phyloP scores from a whole-genome alignment of 2,329 filamentous ascomycete genomes.

The Botrytis fragariae region DNA sequence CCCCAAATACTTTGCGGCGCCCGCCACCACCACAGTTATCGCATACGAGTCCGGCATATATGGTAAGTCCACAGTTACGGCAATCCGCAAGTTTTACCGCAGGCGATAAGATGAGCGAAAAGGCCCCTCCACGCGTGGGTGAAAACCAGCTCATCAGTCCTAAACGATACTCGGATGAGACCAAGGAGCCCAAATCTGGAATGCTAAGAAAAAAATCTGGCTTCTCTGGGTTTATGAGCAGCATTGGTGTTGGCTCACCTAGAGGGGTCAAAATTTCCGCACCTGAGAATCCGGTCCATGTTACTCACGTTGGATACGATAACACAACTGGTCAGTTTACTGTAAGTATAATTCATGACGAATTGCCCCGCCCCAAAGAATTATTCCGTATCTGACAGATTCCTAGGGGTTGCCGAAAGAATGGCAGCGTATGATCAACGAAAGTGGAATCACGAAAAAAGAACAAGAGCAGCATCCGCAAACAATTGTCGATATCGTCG shows the following conservation, averaged over 20 bases:
- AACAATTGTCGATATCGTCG: conserved; percentile 91
- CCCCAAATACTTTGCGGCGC: conserved; percentile 40
- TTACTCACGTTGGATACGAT: conserved; percentile 97
- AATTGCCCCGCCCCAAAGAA: background rate
- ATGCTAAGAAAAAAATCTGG: conserved; percentile 80
- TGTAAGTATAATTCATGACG: conserved; percentile 46
- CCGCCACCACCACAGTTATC: conserved; percentile 47
- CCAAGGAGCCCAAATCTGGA: conserved; percentile 58
- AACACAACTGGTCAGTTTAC: conserved; percentile 96
- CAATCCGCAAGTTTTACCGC: conserved; percentile 65
- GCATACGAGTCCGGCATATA: conserved; percentile 52
- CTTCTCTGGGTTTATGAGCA: conserved; percentile 85
- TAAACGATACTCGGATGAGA: conserved; percentile 80
- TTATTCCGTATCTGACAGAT: background rate
- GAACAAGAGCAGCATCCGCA: conserved; percentile 95
- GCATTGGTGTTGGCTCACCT: conserved; percentile 73
- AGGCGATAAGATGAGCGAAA: conserved; percentile 50
- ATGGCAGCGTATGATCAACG: conserved; percentile 94
- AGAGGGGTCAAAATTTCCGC: conserved; percentile 94
- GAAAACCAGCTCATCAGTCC: conserved; percentile 52
- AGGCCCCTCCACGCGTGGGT: conserved; percentile 43
- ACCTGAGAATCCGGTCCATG: conserved; percentile 94
- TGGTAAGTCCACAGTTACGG: conserved; percentile 56
- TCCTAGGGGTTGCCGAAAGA: conserved; percentile 86
- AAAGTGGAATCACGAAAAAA: conserved; percentile 93